Base-by-base conservation (phyloP, 257 asterid species). In the Eucommia ulmoides region DNA sequence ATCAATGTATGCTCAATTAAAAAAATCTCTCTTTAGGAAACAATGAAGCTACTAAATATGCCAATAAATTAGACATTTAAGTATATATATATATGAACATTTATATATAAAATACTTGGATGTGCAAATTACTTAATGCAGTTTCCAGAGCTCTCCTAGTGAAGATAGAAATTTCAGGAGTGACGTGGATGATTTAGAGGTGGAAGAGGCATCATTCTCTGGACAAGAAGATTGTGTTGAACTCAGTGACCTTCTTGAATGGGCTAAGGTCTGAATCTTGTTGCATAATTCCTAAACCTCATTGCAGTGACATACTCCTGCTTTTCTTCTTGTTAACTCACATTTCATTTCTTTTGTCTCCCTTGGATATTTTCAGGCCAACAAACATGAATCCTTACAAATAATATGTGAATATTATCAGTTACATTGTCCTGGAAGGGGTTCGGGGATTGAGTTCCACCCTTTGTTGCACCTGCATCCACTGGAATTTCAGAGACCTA, bases 391-490 rank as follows among this genome's bases (percentile, higher is more conserved):
- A 55, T 83, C 94, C 21, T 79, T 91, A 70, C 94, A 75, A 76
- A 79, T 91, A 59, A 79, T 91, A 54, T 77, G 93, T 22, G 93
- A 86, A 66, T 91, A 86, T 67, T 81, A 86, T 55, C 72, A 68
- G 41, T 68, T 79, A 64, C 44, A 60, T 45, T 77, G 86, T 76
- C 97, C 99, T 16, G 5, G 67, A 33, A 82, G 68, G 61, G 99
- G 97, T 61, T 86, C 91, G 58, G 68, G 81, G 20, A 69, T 83
- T 55, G 81, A 62, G 64, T 91, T 91, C 67, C 93, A 81, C 58
- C 97, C 97, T 22, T 59, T 91, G 74, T 96, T 83, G 54, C 97
- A 91, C 71, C 72, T 91, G 63, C 94, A 91, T 65, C 94, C 97
- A 52, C 54, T 86, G 45, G 94, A 83, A 63, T 91, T 87, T 71